phyloP scores from a whole-genome alignment of 1,139 yeast genomes.

The Taphrina deformans region DNA sequence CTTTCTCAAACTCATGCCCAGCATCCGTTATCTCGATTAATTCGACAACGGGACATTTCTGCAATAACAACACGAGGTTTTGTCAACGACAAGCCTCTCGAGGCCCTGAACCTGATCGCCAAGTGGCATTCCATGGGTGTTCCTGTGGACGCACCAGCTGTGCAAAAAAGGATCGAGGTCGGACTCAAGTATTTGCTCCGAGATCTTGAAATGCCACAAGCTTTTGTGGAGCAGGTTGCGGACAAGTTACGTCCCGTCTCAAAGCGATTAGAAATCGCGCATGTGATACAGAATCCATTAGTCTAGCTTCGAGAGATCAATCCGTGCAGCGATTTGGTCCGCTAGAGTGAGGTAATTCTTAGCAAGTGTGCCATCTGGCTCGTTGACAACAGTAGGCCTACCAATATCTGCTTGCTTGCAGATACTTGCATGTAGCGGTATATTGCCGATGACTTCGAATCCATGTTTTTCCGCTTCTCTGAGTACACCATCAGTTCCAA shows the following conservation, averaged over 20 bases:
- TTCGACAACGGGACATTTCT: slow-evolving; percentile 4
- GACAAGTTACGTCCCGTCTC: background rate
- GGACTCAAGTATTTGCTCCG: slow-evolving; percentile 8
- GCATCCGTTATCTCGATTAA: slow-evolving; percentile 19
- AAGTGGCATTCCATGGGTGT: slow-evolving; percentile 23
- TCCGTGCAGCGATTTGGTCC: background rate
- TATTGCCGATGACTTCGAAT: slow-evolving; percentile 60
- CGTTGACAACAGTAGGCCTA: slow-evolving; percentile 58
- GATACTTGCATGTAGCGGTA: slow-evolving; percentile 67
- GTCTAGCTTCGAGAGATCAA: slow-evolving; percentile 2
- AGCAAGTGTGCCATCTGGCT: slow-evolving; percentile 45
- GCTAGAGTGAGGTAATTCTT: slow-evolving; percentile 13
- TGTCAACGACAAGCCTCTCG: background rate
- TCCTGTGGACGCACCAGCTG: background rate
- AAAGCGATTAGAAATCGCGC: background rate
- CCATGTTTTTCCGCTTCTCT: slow-evolving; percentile 57
- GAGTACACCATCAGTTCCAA: slow-evolving; percentile 67
- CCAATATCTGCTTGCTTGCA: slow-evolving; percentile 65
- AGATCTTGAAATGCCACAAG: background rate
- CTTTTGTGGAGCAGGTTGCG: background rate
- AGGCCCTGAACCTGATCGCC: slow-evolving; percentile 8
- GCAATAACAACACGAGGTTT: slow-evolving; percentile 18
- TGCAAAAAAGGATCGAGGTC: background rate
- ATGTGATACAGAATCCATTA: background rate
- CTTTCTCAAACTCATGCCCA: slow-evolving; percentile 2